phyloP scores from a whole-genome alignment of 1,139 yeast genomes.

The Saccharomyces hybrid region DNA sequence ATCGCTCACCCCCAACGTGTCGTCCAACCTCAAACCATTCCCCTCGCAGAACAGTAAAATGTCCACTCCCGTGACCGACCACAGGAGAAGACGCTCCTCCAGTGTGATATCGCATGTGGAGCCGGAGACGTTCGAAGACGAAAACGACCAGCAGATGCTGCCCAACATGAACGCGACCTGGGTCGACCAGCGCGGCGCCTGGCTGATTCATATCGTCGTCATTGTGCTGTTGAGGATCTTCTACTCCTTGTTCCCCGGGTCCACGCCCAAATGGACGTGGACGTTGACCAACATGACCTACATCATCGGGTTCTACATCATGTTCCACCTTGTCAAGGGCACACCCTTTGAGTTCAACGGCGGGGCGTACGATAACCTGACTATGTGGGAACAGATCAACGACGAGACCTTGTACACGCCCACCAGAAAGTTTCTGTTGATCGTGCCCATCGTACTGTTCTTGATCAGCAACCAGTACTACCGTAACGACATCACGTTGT shows the following conservation, averaged over 20 bases:
- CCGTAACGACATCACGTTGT: conserved; percentile 71
- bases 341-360: conserved; percentile 94
- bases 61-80: conserved; percentile 16
- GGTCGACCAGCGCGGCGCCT: conserved; percentile 94
- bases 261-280: conserved; percentile 48
- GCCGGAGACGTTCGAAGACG: conserved; percentile 87
- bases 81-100: conserved; percentile 50
- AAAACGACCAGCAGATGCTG: conserved; percentile 80
- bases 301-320: conserved; percentile 82
- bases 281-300: conserved; percentile 9
- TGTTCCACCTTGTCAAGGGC: conserved; percentile 95
- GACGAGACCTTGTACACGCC: conserved; percentile 97
- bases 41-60: neutral
- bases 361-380: conserved; percentile 91
- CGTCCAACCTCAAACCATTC: conserved; percentile 3
- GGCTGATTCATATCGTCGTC: conserved; percentile 85
- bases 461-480: conserved; percentile 86
- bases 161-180: conserved; percentile 91
- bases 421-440: conserved; percentile 81
- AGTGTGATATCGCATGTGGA: conserved; percentile 79
- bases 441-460: conserved; percentile 84
- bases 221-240: conserved; percentile 65
- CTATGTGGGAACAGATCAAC: conserved; percentile 99
- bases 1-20: neutral
- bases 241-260: conserved; percentile 68